phyloP scores from a whole-genome alignment of 2,329 filamentous ascomycete species.

The Calonectria pteridis region DNA sequence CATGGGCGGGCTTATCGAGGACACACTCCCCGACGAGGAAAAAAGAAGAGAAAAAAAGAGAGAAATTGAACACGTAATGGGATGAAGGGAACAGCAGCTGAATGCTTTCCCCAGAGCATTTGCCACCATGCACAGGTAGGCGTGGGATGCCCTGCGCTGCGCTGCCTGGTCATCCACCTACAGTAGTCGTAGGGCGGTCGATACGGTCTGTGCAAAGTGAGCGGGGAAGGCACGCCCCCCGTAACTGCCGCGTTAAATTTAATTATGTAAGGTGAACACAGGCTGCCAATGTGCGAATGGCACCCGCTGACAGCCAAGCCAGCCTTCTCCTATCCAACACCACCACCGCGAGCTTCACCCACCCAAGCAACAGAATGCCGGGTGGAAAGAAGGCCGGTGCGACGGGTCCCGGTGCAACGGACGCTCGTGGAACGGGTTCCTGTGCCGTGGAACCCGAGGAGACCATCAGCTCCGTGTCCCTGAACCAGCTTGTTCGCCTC shows the following conservation, averaged over 20 bases:
- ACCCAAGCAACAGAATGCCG: neutral
- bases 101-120: neutral
- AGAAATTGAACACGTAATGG: neutral
- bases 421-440: neutral
- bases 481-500: neutral
- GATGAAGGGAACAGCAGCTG: neutral
- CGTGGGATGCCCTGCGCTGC: too few species aligned
- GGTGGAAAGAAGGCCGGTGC: neutral
- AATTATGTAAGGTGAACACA: conserved; percentile 8
- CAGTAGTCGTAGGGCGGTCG: neutral
- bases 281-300: neutral
- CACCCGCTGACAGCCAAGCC: neutral
- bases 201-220: neutral
- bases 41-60: neutral
- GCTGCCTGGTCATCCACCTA: neutral
- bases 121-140: neutral
- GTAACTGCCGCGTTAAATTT: neutral
- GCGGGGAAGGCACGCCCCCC: neutral
- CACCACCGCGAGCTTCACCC: neutral
- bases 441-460: neutral
- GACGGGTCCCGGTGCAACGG: neutral
- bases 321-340: neutral
- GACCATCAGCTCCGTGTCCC: neutral
- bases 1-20: neutral
- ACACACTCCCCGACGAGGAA: neutral